A percentile compares a stretch with the other conserved stretches of the same genome.
phyloP scores from a whole-genome alignment of 2,329 filamentous ascomycete species.

The Alternaria arborescens region DNA sequence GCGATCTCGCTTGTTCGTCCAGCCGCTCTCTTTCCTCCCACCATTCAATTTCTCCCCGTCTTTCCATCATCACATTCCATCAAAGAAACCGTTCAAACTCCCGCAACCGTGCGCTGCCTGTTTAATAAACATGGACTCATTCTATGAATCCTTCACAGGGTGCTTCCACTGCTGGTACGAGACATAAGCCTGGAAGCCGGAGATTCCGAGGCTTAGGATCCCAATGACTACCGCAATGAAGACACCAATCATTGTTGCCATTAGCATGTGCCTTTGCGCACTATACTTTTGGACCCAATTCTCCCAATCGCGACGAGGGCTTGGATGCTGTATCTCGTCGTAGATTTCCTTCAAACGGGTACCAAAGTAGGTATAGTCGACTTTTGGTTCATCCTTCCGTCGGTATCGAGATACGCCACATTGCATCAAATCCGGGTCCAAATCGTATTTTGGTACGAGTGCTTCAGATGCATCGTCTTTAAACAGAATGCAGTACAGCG shows the following conservation, averaged over 20 bases:
- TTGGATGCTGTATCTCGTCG: no score
- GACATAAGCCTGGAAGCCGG: conserved; percentile 44
- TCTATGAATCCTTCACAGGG: conserved; percentile 20
- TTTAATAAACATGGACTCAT: background rate
- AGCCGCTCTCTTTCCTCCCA: background rate
- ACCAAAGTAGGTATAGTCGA: no score
- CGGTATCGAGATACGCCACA: no score
- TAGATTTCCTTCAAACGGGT: no score
- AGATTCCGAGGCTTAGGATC: conserved; percentile 33
- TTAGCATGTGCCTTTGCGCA: conserved; percentile 12
- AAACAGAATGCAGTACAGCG: no score
- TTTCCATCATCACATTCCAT: background rate
- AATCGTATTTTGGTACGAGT: no score
- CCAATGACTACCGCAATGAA: conserved; percentile 41
- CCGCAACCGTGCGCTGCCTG: background rate
- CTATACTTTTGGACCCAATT: no score
- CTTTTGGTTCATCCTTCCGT: no score
- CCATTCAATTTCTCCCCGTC: background rate
- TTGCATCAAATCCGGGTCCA: no score
- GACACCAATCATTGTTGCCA: conserved; percentile 44
- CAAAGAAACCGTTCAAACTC: background rate
- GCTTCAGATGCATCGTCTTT: no score
- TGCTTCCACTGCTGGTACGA: conserved; percentile 47
- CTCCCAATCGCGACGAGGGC: no score
- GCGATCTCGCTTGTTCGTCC: background rate